phyloP scores from a whole-genome alignment of 345 rosid genomes.

The Conringia planisiliqua region DNA sequence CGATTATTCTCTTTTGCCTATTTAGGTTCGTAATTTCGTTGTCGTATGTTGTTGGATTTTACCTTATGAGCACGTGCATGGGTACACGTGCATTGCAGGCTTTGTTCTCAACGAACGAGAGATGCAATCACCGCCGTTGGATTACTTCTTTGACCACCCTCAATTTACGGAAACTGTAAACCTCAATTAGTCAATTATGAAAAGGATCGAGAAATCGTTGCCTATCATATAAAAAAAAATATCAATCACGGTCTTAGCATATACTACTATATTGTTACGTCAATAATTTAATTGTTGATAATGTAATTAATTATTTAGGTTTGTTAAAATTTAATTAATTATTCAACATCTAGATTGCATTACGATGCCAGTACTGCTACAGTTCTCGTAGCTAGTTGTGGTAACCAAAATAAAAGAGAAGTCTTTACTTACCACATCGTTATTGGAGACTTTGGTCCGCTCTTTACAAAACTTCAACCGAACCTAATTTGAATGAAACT shows the following conservation, averaged over 20 bases:
- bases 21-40: slow-evolving; percentile 33
- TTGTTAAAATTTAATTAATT: not conserved
- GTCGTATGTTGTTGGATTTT: slow-evolving; percentile 70
- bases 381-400: not conserved
- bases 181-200: slow-evolving; percentile 8
- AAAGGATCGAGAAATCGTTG: not conserved
- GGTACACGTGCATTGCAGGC: slow-evolving; percentile 45
- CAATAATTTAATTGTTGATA: not conserved
- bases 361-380: not conserved
- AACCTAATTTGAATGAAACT: not conserved
- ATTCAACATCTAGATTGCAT: not conserved
- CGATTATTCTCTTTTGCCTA: slow-evolving; percentile 68
- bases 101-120: slow-evolving; percentile 29
- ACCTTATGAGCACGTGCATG: slow-evolving; percentile 43
- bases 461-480: not conserved
- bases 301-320: not conserved
- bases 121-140: slow-evolving; percentile 26
- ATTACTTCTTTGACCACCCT: slow-evolving; percentile 35
- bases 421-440: not conserved
- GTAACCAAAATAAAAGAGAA: not conserved
- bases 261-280: not conserved
- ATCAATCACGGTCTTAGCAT: not conserved
- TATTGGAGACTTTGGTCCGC: not conserved
- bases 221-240: not conserved
- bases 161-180: slow-evolving; percentile 1